Evolutionary conservation across 2,329 filamentous ascomycete species (phyloP).

Genomic region (Ophiostoma sp.): DNA sequence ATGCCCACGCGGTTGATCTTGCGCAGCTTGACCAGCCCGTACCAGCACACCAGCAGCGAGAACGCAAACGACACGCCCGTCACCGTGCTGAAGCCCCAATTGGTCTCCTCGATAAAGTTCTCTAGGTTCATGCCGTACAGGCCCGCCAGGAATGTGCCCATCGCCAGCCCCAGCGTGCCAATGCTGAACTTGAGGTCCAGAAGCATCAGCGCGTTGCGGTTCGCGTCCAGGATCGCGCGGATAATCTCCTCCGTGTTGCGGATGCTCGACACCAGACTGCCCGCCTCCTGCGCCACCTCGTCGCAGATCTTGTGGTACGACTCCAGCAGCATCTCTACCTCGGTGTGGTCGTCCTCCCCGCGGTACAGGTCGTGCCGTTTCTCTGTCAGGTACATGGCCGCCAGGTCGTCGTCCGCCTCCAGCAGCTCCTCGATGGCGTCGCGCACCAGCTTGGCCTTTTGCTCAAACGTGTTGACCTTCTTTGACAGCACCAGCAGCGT

Average conservation of each 20-base stretch:
- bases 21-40: slow-evolving; percentile 76
- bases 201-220: slow-evolving; percentile 96
- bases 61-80: slow-evolving; percentile 65
- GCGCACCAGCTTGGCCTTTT: slow-evolving; percentile 88
- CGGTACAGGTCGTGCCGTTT: slow-evolving; percentile 68
- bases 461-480: slow-evolving; percentile 92
- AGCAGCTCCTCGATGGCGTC: slow-evolving; percentile 93
- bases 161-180: slow-evolving; percentile 86
- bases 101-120: slow-evolving; percentile 94
- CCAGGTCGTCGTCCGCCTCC: slow-evolving; percentile 91
- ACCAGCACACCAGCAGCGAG: slow-evolving; percentile 72
- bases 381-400: slow-evolving; percentile 92
- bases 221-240: slow-evolving; percentile 94
- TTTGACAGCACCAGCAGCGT: slow-evolving; percentile 91
- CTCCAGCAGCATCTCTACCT: slow-evolving; percentile 94
- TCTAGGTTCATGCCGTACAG: slow-evolving; percentile 99
- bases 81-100: slow-evolving; percentile 76
- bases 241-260: slow-evolving; percentile 99
- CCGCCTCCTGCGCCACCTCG: slow-evolving; percentile 92
- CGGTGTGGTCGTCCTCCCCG: slow-evolving; percentile 81
- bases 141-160: slow-evolving; percentile 92
- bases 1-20: slow-evolving; percentile 43
- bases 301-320: slow-evolving; percentile 97
- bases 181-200: slow-evolving; percentile 95
- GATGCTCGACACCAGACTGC: slow-evolving; percentile 89